Percentiles rank a stretch among this genome's conserved stretches.
Evolutionary conservation across 768 basidiomycete species (phyloP).

Genomic region (Boletus tylopilopsis): DNA sequence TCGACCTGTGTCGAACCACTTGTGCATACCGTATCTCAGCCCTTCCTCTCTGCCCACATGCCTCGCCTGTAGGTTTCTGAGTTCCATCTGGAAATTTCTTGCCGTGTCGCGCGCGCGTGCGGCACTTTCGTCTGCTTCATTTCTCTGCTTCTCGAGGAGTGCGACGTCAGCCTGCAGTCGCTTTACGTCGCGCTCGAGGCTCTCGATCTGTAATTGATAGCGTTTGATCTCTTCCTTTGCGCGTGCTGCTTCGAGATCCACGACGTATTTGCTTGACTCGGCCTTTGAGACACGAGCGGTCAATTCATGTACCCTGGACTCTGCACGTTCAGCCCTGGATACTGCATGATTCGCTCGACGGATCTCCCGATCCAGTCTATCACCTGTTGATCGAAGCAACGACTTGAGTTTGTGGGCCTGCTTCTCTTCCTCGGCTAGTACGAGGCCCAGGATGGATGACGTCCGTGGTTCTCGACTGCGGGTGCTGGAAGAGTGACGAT

Average conservation of each 20-base stretch:
- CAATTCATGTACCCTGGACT: slow-evolving; percentile 43
- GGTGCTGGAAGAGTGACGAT: slow-evolving; percentile 34
- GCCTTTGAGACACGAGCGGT: slow-evolving; percentile 35
- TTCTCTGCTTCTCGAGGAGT: slow-evolving; percentile 34
- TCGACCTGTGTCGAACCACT: slow-evolving; percentile 42
- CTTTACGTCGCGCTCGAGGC: slow-evolving; percentile 42
- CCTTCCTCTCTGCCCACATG: slow-evolving; percentile 44
- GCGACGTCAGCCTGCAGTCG: slow-evolving; percentile 29
- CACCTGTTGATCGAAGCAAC: slow-evolving; percentile 46
- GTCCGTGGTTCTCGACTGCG: slow-evolving; percentile 38
- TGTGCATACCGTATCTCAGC: slow-evolving; percentile 36
- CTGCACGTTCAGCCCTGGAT: slow-evolving; percentile 48
- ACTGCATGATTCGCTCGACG: slow-evolving; percentile 51
- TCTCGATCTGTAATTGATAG: slow-evolving; percentile 45
- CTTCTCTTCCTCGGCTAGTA: slow-evolving; percentile 53
- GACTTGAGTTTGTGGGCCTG: slow-evolving; percentile 54
- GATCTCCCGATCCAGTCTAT: slow-evolving; percentile 55
- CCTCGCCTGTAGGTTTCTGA: slow-evolving; percentile 43
- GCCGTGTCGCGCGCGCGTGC: slow-evolving; percentile 42
- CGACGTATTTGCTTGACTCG: slow-evolving; percentile 39
- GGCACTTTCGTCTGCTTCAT: slow-evolving; percentile 43
- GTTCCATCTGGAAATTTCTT: slow-evolving; percentile 39
- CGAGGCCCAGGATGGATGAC: slow-evolving; percentile 39
- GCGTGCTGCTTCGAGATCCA: slow-evolving; percentile 38
- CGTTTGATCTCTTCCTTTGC: slow-evolving; percentile 45